These are phyloP conservation scores for Recurvomyces mirabilis DNA, from an alignment of 495 filamentous ascomycete species.

Conservation along the genomic window DNA sequence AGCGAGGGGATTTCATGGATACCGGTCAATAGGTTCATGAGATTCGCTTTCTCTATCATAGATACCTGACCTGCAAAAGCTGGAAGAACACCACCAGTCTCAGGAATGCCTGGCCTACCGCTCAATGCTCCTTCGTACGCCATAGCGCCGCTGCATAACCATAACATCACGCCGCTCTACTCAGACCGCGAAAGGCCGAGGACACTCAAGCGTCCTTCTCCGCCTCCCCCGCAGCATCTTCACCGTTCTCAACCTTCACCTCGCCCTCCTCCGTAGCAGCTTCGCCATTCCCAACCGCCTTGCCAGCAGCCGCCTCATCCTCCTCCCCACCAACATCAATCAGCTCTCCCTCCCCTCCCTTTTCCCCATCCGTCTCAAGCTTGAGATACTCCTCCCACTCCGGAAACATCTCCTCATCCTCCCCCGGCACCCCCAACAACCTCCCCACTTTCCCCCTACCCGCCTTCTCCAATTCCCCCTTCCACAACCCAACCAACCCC, in stretches of 20 bases:
- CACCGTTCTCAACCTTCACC: neutral
- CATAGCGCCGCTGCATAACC: too few relatives aligned
- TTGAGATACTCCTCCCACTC: constrained; percentile 86
- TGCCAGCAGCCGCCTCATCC: neutral
- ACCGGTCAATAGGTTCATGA: too few relatives aligned
- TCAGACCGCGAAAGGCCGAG: too few relatives aligned
- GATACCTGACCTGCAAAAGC: too few relatives aligned
- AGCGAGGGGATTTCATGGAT: too few relatives aligned
- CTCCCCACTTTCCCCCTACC: constrained; percentile 77
- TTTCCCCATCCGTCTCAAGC: constrained; percentile 58
- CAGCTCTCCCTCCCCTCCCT: constrained; percentile 15
- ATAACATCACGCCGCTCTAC: too few relatives aligned
- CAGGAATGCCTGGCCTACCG: too few relatives aligned
- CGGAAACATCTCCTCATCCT: constrained; percentile 83
- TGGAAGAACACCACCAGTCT: too few relatives aligned
- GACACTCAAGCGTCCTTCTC: neutral
- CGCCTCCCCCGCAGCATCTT: neutral
- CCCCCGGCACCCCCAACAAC: constrained; percentile 63
- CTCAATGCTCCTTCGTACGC: too few relatives aligned
- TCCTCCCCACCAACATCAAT: constrained; percentile 19
- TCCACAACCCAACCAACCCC: constrained; percentile 65
- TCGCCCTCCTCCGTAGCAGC: neutral
- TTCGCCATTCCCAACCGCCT: neutral
- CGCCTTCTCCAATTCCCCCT: constrained; percentile 59
- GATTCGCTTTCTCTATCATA: too few relatives aligned